phyloP scores from a whole-genome alignment of 257 asterid genomes.

The Solanum boliviense region DNA sequence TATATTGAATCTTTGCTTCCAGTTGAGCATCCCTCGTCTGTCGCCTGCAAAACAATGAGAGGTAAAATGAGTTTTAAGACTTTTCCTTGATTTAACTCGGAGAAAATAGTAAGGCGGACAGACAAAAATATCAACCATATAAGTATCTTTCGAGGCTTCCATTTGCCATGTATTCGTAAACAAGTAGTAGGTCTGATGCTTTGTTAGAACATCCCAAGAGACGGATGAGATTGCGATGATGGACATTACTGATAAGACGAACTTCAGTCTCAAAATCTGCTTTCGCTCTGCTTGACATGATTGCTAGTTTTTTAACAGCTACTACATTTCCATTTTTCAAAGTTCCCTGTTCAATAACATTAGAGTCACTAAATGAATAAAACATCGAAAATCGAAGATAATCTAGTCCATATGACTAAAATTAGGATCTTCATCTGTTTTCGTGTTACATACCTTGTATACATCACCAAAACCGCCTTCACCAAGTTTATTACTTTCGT shows the following conservation, averaged over 20 bases:
- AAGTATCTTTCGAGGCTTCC: constrained; percentile 68
- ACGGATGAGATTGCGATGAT: constrained; percentile 83
- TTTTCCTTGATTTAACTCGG: neutral
- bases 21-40: constrained; percentile 43
- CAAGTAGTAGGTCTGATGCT: constrained; percentile 58
- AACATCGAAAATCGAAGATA: neutral
- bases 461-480: constrained; percentile 85
- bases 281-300: constrained; percentile 42
- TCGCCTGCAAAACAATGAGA: constrained; percentile 33
- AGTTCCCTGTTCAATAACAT: constrained; percentile 39
- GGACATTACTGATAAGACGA: constrained; percentile 74
- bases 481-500: constrained; percentile 62
- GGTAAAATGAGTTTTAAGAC: neutral
- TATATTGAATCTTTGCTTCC: constrained; percentile 72
- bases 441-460: constrained; percentile 34
- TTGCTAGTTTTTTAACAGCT: constrained; percentile 62
- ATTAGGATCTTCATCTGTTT: neutral
- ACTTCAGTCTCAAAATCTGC: constrained; percentile 74
- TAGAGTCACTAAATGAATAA: neutral
- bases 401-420: neutral
- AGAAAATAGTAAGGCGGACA: neutral
- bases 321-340: constrained; percentile 53
- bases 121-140: constrained; percentile 30
- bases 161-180: constrained; percentile 69
- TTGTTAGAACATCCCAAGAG: constrained; percentile 60